Evolutionary conservation across 1,284 basidiomycete genomes (phyloP), one percentile per base, ranked within the genome.

Genomic region (Leccinum pachyderme): DNA sequence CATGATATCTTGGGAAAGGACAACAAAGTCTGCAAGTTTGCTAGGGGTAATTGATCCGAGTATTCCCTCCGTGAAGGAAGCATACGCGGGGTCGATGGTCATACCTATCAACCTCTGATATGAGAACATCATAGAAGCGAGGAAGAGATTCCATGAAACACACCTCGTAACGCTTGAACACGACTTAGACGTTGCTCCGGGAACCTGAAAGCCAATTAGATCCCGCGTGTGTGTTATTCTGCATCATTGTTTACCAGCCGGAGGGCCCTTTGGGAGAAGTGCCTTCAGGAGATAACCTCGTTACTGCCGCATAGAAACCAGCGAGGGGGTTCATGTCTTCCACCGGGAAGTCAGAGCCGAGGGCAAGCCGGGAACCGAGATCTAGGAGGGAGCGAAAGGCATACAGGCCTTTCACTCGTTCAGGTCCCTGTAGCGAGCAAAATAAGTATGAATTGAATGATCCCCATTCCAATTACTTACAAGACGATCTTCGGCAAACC

Each of bases 291-390:
- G 87, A 85, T 41, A 92, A 74, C 37, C 94, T 81, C 1, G 91
- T 87, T 46, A 95, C 79, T 2, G 94, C 91, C 22, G 93, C 89
- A 70, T 93, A 93, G 71, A 96, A 94, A 7, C 88, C 88, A 53
- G 77, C 71, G 29, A 92, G 75, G 15, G 90, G 90, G 63, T 90
- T 89, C 72, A 89, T 78, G 47, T 79, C 76, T 66, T 95, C 93
- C 29, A 98, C 93, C 2, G 94, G 95, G 62, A 91, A 92, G 72
- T 97, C 94, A 1, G 91, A 93, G 15, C 95, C 94, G 13, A 96
- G 73, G 24, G 84, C 79, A 54, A 87, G 81, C 54, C 81, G 77
- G 22, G 82, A 83, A 47, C 83, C 83, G 56, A 77, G 78, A 62
- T 84, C 79, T 24, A 87, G 68, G 37, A 89, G 75, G 57, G 83